phyloP scores from a whole-genome alignment of 768 basidiomycete species.

The Mycena indigotica region DNA sequence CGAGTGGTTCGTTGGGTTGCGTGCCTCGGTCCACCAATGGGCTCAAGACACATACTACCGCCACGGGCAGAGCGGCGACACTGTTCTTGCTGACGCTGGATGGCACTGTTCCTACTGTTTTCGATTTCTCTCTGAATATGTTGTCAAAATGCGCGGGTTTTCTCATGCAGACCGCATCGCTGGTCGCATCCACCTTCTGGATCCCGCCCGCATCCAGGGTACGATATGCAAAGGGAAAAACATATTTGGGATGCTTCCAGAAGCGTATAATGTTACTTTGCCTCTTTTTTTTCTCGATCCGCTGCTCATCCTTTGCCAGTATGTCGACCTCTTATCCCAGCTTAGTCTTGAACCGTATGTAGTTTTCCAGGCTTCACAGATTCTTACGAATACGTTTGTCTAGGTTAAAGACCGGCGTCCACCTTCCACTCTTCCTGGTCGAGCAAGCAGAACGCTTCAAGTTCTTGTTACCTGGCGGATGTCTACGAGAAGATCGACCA shows the following conservation, averaged over 20 bases:
- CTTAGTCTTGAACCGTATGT: constrained; percentile 41
- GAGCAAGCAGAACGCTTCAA: constrained; percentile 52
- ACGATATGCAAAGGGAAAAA: constrained; percentile 51
- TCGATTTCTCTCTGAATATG: constrained; percentile 54
- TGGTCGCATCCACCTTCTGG: too few species aligned
- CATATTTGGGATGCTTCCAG: neutral
- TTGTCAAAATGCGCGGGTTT: too few species aligned
- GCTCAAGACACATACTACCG: constrained; percentile 44
- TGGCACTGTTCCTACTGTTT: constrained; percentile 76
- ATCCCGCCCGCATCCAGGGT: constrained; percentile 42
- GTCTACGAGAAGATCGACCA: constrained; percentile 38
- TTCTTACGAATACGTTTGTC: constrained; percentile 41
- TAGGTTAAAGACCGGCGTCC: constrained; percentile 55
- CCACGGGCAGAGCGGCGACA: constrained; percentile 50
- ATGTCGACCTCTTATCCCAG: too few species aligned
- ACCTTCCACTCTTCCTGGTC: constrained; percentile 53
- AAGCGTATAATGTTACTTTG: neutral
- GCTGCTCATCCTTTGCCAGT: too few species aligned
- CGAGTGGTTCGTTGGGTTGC: constrained; percentile 65
- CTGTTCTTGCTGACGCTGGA: constrained; percentile 60
- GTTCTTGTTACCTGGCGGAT: constrained; percentile 60
- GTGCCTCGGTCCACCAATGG: constrained; percentile 56
- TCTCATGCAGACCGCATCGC: too few species aligned
- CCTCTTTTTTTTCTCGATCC: neutral
- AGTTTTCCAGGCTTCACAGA: neutral